Base-by-base conservation (phyloP, 306 rosid genomes). In the Casuarina equisetifolia region DNA sequence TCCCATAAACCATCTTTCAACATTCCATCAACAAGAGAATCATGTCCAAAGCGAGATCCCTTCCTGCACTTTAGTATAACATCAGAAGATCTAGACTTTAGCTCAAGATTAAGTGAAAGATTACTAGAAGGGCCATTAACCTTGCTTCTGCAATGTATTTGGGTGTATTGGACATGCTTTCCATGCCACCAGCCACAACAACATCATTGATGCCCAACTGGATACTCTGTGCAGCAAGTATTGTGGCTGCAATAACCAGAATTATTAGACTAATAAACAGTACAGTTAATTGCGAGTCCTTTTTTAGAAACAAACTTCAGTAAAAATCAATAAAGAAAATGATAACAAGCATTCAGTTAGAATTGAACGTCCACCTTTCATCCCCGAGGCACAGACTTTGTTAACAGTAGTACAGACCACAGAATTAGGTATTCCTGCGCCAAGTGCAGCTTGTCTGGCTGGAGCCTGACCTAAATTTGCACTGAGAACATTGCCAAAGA, bases 381-480 rank as follows among this genome's bases (percentile, higher is more conserved):
- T 86, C 78, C 99, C 99, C 17, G 99, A 96, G 53, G 99, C 99
- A 83, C 99, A 96, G 70, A 96, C 99, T 89, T 96, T 96, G 86
- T 96, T 96, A 74, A 96, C 84, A 35, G 99, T 91, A 73, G 98
- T 90, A 81, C 96, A 91, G 79, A 90, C 6, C 49, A 96, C 99
- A 11, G 98, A 79, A 75, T 90, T 85, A 9, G 98, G 89, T 73
- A 96, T 79, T 89, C 98, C 99, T 76, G 99, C 98, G 76, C 98
- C 98, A 48, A 96, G 55, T 69, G 99, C 98, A 82, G 99, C 99
- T 79, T 96, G 99, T 76, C 99, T 91, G 58, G 99, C 99, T 0
- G 99, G 99, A 82, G 99, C 98, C 88, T 96, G 98, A 68, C 99
- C 99, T 85, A 96, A 88, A 84, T 96, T 96, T 63, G 99, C 99